Base-by-base conservation (phyloP, 495 filamentous ascomycete genomes). In the Hypoxylon rickii region DNA sequence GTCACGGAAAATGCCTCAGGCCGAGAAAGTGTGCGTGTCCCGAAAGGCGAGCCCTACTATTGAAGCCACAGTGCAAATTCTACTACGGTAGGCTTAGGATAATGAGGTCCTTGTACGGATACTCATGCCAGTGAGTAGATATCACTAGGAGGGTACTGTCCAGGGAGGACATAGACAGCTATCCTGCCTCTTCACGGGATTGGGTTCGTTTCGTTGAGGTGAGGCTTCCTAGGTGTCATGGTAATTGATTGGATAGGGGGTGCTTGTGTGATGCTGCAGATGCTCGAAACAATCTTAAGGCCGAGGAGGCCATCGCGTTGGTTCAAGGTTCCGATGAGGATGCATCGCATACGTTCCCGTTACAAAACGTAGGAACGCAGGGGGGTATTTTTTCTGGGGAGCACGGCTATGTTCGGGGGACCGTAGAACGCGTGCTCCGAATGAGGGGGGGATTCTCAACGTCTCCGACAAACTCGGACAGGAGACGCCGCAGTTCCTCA, bases 211-310 rank as follows among this genome's bases (percentile, higher is more conserved):
- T 51, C 42, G 51, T 52, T 52, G 52, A 56, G 47, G 52, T 53
- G 52, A 62, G 58, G 58, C 58, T 51, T 62, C 20, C 15, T 19
- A 21, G 13, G 36, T 34, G 32, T 4, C 37, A 31, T 37, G 29
- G 21, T 37, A 18, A 44, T 55, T 62, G 52, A 62, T 62, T 62
- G 58, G 58, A 56, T 29, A 36, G n/a, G 11, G 10, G 49, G 16
- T 44, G 48, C 48, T 48, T 46, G 52, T 62, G 58, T 52, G 48
- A 52, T 43, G 52, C 52, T 62, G 52, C 58, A 52, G 47, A 52
- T 44, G 33, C 36, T 48, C 17, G 13, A 45, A 31, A 38, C 31
- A 19, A 39, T 33, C 29, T n/a, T n/a, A n/a, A n/a, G n/a, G n/a
- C n/a, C n/a, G n/a, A n/a, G n/a, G 41, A 21, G 34, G 47, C 19